Evolutionary conservation across 2,329 filamentous ascomycete species (phyloP).

Genomic region (Cladosporium sphaerospermum): DNA sequence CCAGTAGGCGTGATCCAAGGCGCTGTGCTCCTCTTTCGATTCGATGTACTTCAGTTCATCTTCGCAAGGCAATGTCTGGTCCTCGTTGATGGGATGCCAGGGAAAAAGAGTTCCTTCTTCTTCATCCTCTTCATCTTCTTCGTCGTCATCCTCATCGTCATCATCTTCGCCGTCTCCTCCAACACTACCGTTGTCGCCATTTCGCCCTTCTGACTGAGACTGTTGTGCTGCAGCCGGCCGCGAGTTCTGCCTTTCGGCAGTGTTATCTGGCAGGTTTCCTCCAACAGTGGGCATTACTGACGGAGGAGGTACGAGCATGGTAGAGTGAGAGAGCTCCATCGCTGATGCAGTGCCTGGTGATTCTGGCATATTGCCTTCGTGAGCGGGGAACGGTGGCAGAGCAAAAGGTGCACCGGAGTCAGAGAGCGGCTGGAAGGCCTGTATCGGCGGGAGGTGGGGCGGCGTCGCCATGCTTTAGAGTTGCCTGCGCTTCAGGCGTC

Average conservation of each 20-base stretch:
- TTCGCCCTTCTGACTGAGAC: neutral
- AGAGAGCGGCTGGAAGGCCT: conserved; percentile 5
- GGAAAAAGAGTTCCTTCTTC: conserved; percentile 26
- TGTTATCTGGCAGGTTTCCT: neutral
- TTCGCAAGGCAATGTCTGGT: conserved; percentile 49
- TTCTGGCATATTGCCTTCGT: conserved; percentile 1
- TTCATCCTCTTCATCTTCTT: conserved; percentile 22
- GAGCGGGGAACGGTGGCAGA: conserved; percentile 2
- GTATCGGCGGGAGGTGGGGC: conserved; percentile 8
- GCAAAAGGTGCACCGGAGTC: conserved; percentile 3
- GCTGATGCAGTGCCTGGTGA: conserved; percentile 2
- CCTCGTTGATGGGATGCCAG: conserved; percentile 46
- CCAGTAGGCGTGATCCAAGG: conserved; percentile 54
- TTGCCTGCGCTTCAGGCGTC: too few species aligned
- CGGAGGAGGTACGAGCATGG: conserved; percentile 8
- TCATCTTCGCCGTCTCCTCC: conserved; percentile 13
- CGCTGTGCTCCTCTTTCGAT: conserved; percentile 45
- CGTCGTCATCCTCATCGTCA: conserved; percentile 24
- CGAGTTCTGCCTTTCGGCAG: neutral
- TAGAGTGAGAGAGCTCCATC: conserved; percentile 10
- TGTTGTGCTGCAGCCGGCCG: neutral
- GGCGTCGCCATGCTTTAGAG: conserved; percentile 3
- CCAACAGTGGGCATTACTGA: neutral
- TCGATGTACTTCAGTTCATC: conserved; percentile 55
- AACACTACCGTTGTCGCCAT: conserved; percentile 17